Evolutionary conservation across 176 grass and related monocot genomes (phyloP).

Genomic region (Coix lacrymajobi): DNA sequence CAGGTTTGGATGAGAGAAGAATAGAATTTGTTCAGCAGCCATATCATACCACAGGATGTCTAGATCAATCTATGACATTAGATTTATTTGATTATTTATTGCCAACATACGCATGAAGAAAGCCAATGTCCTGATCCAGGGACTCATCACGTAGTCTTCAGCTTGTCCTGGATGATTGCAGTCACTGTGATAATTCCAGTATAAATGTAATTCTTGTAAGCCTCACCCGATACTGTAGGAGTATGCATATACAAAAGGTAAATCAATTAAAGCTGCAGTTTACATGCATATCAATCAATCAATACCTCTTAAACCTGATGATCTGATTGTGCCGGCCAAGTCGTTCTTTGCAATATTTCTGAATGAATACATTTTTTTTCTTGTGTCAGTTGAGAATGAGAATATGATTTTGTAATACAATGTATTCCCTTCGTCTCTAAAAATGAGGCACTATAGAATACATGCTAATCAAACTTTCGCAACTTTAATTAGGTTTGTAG

Average conservation of each 20-base stretch:
- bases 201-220: not conserved
- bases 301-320: slow-evolving; percentile 28
- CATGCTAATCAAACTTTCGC: too few relatives aligned
- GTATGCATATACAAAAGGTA: not conserved
- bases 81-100: not conserved
- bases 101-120: not conserved
- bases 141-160: not conserved
- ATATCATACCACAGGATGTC: not conserved
- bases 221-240: too few relatives aligned
- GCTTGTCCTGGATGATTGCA: not conserved
- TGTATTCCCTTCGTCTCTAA: too few relatives aligned
- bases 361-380: not conserved
- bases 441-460: too few relatives aligned
- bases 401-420: not conserved
- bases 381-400: not conserved
- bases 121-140: not conserved
- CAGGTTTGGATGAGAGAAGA: too few relatives aligned
- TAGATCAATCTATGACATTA: not conserved
- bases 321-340: slow-evolving; percentile 15
- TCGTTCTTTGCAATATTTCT: slow-evolving; percentile 39
- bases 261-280: not conserved
- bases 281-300: not conserved
- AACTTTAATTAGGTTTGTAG: too few relatives aligned
- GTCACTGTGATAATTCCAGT: slow-evolving; percentile 1
- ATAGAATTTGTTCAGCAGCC: not conserved